A percentile compares a stretch with the other conserved stretches of the same genome.
Conservation (phyloP, 1,139 yeast species). For the Saccharomyces hybrid region DNA sequence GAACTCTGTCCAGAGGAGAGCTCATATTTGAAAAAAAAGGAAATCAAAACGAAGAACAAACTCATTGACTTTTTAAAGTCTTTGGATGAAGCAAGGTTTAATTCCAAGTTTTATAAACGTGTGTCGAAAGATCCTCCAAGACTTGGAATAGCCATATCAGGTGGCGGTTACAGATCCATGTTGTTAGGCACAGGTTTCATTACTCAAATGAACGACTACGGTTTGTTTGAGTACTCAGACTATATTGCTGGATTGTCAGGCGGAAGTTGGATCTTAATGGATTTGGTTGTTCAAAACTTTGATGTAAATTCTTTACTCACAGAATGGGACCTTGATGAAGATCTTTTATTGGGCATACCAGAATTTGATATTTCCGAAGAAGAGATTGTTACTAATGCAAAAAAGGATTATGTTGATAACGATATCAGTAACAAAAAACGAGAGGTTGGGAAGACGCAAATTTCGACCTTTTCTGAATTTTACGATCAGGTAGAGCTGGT, state of each 20-base stretch:
- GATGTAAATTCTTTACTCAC: constrained; percentile 32
- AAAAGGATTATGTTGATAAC: constrained; percentile 3
- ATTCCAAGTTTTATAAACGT: not conserved
- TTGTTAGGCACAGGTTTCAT: constrained; percentile 57
- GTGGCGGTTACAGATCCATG: constrained; percentile 71
- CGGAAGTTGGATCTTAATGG: constrained; percentile 58
- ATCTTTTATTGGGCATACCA: constrained; percentile 50
- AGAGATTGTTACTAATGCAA: constrained; percentile 22
- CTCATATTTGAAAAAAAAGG: constrained; percentile 35
- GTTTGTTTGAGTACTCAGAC: constrained; percentile 45
- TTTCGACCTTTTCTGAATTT: constrained; percentile 2
- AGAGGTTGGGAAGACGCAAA: constrained; percentile 6
- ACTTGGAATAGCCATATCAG: constrained; percentile 56
- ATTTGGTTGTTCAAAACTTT: constrained; percentile 42
- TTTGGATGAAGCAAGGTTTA: constrained; percentile 22
- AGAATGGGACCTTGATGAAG: constrained; percentile 42
- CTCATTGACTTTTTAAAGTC: constrained; percentile 34
- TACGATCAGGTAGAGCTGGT: not conserved
- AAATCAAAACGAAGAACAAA: constrained; percentile 31
- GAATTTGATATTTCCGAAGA: constrained; percentile 30
- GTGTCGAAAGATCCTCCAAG: constrained; percentile 28
- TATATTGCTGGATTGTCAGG: constrained; percentile 65
- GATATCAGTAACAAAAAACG: constrained; percentile 9
- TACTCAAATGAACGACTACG: constrained; percentile 46
- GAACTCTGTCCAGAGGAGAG: constrained; percentile 31